phyloP scores from a whole-genome alignment of 805 yeast species.

The Candida ficus region DNA sequence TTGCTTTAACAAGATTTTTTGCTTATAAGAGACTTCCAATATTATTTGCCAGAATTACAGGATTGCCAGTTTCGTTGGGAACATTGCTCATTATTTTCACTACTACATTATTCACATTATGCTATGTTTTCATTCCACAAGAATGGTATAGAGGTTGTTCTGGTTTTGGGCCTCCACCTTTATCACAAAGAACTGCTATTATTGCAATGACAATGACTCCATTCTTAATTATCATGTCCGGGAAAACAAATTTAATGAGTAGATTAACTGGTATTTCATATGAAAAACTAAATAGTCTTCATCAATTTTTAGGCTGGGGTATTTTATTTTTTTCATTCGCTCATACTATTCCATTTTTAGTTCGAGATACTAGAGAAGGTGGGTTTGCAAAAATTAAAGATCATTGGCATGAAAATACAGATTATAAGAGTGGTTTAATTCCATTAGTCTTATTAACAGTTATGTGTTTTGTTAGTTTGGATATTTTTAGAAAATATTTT shows the following conservation, averaged over 20 bases:
- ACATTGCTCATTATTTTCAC: constrained; percentile 28
- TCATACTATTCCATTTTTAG: constrained; percentile 46
- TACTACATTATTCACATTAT: constrained; percentile 30
- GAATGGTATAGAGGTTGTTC: constrained; percentile 46
- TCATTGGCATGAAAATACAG: constrained; percentile 25
- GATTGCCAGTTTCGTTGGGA: constrained; percentile 35
- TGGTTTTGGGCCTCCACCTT: constrained; percentile 54
- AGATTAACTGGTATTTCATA: constrained; percentile 48
- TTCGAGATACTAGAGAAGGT: constrained; percentile 44
- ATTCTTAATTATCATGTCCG: constrained; percentile 43
- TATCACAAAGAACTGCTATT: constrained; percentile 48
- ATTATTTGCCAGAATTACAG: constrained; percentile 28
- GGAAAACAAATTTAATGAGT: constrained; percentile 46
- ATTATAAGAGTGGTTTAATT: constrained; percentile 45
- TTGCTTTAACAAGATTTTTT: constrained; percentile 27
- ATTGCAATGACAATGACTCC: constrained; percentile 48
- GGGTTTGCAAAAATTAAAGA: constrained; percentile 30
- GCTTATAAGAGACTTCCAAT: constrained; percentile 30
- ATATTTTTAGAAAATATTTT: constrained; percentile 32
- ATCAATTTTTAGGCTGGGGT: constrained; percentile 35
- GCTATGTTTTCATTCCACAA: constrained; percentile 38
- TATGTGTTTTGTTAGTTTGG: constrained; percentile 39
- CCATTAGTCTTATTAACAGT: constrained; percentile 41
- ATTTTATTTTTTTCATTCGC: constrained; percentile 41
- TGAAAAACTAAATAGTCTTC: constrained; percentile 48